Conservation (phyloP, 2,329 filamentous ascomycete genomes). For the Cladosporium sp. region DNA sequence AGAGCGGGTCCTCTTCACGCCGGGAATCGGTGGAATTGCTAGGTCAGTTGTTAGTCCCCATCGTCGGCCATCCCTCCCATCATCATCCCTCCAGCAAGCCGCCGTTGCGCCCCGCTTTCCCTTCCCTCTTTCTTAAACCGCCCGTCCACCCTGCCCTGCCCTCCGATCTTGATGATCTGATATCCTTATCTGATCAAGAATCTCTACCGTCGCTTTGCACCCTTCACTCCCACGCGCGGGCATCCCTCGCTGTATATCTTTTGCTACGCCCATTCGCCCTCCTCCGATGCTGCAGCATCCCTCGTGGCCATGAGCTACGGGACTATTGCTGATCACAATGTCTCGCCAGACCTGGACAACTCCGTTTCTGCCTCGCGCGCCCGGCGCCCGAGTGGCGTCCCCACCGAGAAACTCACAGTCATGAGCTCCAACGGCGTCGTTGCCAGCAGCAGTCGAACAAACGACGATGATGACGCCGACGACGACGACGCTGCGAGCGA, state of each 20-base stretch:
- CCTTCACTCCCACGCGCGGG: background rate
- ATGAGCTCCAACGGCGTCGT: conserved; percentile 15
- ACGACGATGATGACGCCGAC: background rate
- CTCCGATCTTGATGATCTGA: conserved; percentile 3
- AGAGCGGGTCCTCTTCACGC: background rate
- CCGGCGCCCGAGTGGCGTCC: conserved; percentile 17
- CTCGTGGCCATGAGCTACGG: conserved; percentile 21
- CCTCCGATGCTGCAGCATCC: conserved; percentile 9
- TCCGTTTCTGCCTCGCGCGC: conserved; percentile 1
- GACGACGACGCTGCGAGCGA: conserved; percentile 18
- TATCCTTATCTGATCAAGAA: conserved; percentile 14
- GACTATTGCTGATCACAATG: conserved; percentile 18
- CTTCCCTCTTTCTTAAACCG: background rate
- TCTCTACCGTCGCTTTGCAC: background rate
- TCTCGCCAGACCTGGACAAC: conserved; percentile 14
- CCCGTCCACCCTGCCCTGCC: background rate
- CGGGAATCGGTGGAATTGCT: conserved; percentile 6
- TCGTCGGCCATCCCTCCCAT: background rate
- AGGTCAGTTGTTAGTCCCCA: background rate
- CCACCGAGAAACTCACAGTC: conserved; percentile 18
- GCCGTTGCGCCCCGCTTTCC: background rate
- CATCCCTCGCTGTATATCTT: background rate
- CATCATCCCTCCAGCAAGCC: background rate
- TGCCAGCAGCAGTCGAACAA: conserved; percentile 13
- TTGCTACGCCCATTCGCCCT: background rate